phyloP scores from a whole-genome alignment of 2,329 filamentous ascomycete species.

The Dothideomycetidae sp. region DNA sequence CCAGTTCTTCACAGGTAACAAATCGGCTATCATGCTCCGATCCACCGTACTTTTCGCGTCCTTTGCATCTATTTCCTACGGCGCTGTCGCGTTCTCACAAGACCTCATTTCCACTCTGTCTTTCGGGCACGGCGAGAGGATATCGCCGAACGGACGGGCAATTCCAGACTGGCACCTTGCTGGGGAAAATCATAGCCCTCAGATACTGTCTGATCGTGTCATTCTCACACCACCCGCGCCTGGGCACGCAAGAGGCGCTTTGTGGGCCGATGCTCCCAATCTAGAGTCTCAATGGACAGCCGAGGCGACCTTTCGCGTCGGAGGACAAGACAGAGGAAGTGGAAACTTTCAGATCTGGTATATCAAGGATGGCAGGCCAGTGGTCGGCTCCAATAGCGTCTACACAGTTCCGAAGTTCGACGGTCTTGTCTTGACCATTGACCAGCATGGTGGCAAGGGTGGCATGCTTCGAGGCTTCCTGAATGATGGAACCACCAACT shows the following conservation, averaged over 20 bases:
- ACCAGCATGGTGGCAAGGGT: conserved; percentile 62
- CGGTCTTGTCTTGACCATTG: conserved; percentile 74
- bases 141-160: conserved; percentile 46
- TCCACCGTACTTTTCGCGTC: conserved; percentile 7
- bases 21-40: too few relatives aligned
- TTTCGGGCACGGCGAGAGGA: conserved; percentile 57
- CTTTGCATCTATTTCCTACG: conserved; percentile 16
- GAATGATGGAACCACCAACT: conserved; percentile 78
- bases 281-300: conserved; percentile 53
- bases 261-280: conserved; percentile 55
- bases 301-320: conserved; percentile 77
- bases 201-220: conserved; percentile 70
- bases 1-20: too few relatives aligned
- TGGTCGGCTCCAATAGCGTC: conserved; percentile 58
- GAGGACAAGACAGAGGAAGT: conserved; percentile 67
- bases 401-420: conserved; percentile 80
- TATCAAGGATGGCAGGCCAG: conserved; percentile 45
- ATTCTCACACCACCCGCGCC: conserved; percentile 81
- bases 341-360: conserved; percentile 95
- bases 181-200: conserved; percentile 41
- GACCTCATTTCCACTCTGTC: conserved; percentile 37
- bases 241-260: conserved; percentile 67
- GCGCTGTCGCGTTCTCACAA: conserved; percentile 16
- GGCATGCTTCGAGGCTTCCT: conserved; percentile 84
- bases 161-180: conserved; percentile 43